Conservation (phyloP, 257 asterid species). For the Avicennia marina region DNA sequence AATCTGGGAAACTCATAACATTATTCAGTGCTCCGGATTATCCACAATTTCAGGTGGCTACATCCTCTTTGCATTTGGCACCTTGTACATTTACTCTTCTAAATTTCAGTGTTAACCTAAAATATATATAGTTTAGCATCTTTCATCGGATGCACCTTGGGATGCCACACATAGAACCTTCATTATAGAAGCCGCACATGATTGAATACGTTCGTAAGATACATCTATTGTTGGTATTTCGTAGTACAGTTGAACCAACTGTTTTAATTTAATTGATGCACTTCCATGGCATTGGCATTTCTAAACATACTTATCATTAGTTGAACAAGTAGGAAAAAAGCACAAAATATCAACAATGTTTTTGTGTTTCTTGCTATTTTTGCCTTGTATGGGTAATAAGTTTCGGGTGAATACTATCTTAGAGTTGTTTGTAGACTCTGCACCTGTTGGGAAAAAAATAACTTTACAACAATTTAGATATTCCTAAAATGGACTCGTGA, state of each 20-base stretch:
- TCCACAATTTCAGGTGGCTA: conserved; percentile 91
- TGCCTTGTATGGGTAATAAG: not conserved
- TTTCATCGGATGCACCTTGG: not conserved
- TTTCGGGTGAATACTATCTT: conserved; percentile 2
- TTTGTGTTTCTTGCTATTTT: no score
- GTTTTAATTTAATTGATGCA: not conserved
- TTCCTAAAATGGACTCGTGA: not conserved
- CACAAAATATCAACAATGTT: no score
- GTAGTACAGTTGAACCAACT: not conserved
- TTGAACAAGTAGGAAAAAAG: no score
- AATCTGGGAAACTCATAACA: conserved; percentile 85
- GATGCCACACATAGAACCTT: conserved; percentile 2
- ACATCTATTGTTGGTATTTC: not conserved
- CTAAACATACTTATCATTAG: not conserved
- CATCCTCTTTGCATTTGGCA: conserved; percentile 10
- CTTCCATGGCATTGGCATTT: conserved; percentile 5
- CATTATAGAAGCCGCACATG: not conserved
- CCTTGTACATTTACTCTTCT: not conserved
- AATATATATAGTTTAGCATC: not conserved
- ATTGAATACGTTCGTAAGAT: not conserved
- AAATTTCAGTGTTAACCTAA: not conserved
- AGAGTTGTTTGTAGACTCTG: not conserved
- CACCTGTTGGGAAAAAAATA: not conserved
- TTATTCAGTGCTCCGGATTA: conserved; percentile 98
- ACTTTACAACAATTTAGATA: not conserved